phyloP scores from a whole-genome alignment of 73 alveolate genomes.

The Tetrahymena thermophila region DNA sequence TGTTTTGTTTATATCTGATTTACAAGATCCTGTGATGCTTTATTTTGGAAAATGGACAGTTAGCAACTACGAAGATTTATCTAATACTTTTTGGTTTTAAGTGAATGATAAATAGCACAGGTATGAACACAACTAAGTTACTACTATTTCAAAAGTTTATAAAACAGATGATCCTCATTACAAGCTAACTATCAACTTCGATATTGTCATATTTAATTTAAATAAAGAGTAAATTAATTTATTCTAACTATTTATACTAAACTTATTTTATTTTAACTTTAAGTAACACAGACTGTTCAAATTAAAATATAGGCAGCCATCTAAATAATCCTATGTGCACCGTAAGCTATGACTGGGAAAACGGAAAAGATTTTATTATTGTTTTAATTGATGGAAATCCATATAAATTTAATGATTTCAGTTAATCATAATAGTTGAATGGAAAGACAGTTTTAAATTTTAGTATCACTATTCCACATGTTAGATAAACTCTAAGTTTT shows the following conservation, averaged over 20 bases:
- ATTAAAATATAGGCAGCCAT: neutral
- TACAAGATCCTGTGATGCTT: neutral
- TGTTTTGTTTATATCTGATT: neutral
- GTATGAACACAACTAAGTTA: neutral
- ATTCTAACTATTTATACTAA: neutral
- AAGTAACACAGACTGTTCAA: neutral
- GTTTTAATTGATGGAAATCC: neutral
- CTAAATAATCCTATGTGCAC: neutral
- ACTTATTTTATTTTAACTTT: neutral
- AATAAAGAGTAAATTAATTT: neutral
- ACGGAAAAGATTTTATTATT: neutral
- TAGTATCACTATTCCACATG: neutral
- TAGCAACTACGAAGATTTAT: neutral
- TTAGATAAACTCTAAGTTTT: neutral
- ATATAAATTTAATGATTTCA: neutral
- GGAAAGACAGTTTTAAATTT: neutral
- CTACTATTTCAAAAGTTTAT: neutral
- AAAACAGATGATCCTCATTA: neutral
- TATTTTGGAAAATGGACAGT: neutral
- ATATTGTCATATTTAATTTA: neutral
- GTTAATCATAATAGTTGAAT: neutral
- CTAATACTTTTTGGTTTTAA: neutral
- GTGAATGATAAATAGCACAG: neutral
- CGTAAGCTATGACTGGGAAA: neutral
- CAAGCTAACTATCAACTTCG: neutral